phyloP scores from a whole-genome alignment of 805 yeast genomes.

The Blastobotrys muscicola region DNA sequence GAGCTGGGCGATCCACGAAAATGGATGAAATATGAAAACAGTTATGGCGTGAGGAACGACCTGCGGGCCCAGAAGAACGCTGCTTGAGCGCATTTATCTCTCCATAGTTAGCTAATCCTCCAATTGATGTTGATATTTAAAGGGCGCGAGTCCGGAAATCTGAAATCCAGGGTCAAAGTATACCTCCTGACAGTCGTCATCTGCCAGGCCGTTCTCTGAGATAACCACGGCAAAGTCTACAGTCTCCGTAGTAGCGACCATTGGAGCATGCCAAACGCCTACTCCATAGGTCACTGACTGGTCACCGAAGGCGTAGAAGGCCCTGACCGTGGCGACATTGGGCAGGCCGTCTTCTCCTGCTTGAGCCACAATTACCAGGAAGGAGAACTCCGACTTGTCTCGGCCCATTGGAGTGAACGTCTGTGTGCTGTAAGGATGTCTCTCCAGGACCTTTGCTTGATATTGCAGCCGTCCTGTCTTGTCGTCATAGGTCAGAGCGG shows the following conservation, averaged over 20 bases:
- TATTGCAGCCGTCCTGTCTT: conserved; percentile 28
- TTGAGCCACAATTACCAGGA: conserved; percentile 72
- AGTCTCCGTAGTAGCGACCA: conserved; percentile 67
- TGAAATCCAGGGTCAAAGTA: conserved; percentile 31
- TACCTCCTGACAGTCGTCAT: conserved; percentile 78
- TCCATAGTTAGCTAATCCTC: too few species aligned
- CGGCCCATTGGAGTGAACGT: conserved; percentile 89
- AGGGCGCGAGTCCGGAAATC: too few species aligned
- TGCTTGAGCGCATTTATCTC: too few species aligned
- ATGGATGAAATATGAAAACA: conserved; percentile 5
- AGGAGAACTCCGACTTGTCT: conserved; percentile 39
- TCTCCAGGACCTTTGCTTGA: conserved; percentile 62
- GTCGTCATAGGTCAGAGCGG: conserved; percentile 33
- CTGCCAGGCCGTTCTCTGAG: conserved; percentile 70
- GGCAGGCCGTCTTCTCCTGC: conserved; percentile 46
- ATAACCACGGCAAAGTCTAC: conserved; percentile 84
- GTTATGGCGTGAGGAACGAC: conserved; percentile 1
- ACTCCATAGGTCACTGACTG: conserved; percentile 84
- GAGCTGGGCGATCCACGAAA: conserved; percentile 3
- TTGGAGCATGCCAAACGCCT: conserved; percentile 93
- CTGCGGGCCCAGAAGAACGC: neutral
- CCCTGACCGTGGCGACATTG: conserved; percentile 48
- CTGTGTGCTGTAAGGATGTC: conserved; percentile 86
- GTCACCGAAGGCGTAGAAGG: conserved; percentile 69
- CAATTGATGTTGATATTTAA: too few species aligned